Conservation (phyloP, 2,329 filamentous ascomycete genomes). For the Furcasterigmium sp. region DNA sequence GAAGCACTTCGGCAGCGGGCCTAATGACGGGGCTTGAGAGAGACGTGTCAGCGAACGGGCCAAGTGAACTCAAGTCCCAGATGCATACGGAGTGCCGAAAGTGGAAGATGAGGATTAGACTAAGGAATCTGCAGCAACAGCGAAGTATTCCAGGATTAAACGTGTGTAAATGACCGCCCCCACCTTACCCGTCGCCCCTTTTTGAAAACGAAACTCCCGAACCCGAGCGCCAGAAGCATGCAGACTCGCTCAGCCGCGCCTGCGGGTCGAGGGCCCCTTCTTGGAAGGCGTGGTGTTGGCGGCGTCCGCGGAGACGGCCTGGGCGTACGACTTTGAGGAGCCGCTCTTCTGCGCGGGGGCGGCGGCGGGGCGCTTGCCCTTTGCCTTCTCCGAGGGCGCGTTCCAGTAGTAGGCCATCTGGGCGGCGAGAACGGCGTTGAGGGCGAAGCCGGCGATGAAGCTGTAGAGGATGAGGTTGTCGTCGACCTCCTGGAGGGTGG, state of each 20-base stretch:
- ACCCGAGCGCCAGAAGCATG: too few species aligned
- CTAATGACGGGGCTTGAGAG: too few species aligned
- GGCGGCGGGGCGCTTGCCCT: constrained; percentile 33
- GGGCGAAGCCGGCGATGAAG: constrained; percentile 83
- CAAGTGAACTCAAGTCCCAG: too few species aligned
- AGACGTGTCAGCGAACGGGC: too few species aligned
- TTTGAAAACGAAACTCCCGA: too few species aligned
- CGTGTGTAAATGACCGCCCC: too few species aligned
- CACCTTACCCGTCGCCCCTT: too few species aligned
- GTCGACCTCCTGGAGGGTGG: constrained; percentile 93
- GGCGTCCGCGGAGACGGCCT: constrained; percentile 18
- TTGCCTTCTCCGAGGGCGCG: constrained; percentile 42
- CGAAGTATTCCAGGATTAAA: too few species aligned
- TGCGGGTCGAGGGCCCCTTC: constrained; percentile 38
- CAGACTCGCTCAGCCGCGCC: constrained; percentile 28
- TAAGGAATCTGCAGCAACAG: too few species aligned
- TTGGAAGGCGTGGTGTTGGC: constrained; percentile 21
- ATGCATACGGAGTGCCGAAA: too few species aligned
- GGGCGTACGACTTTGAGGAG: constrained; percentile 13
- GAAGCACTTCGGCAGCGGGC: too few species aligned
- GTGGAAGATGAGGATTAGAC: too few species aligned
- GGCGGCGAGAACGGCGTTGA: constrained; percentile 79
- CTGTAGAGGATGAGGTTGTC: constrained; percentile 95
- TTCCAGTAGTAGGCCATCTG: constrained; percentile 99
- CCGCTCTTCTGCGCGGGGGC: constrained; percentile 9